Conservation (phyloP, 2,329 filamentous ascomycete species). For the Lachnellula cervina region DNA sequence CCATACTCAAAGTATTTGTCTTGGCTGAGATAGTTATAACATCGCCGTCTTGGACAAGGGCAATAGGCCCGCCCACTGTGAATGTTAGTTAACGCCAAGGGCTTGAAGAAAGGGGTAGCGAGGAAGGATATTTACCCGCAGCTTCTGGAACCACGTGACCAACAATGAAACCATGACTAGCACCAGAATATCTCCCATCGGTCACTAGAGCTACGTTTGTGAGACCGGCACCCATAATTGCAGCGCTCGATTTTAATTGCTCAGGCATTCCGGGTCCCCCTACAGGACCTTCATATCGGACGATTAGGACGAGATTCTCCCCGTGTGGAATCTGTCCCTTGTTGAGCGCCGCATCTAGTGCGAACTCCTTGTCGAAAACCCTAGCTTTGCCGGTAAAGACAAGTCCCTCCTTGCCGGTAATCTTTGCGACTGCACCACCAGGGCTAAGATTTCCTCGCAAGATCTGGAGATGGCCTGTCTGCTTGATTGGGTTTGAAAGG, state of each 20-base stretch:
- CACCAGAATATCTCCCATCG: conserved; percentile 84
- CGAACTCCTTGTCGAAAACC: conserved; percentile 81
- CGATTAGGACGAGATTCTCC: conserved; percentile 83
- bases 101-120: background rate
- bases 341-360: conserved; percentile 70
- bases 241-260: conserved; percentile 80
- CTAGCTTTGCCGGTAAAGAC: conserved; percentile 74
- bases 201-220: conserved; percentile 88
- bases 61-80: conserved; percentile 78
- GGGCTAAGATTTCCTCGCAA: conserved; percentile 84
- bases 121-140: conserved; percentile 37
- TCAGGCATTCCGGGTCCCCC: conserved; percentile 96
- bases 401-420: conserved; percentile 90
- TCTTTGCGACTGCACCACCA: conserved; percentile 87
- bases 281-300: conserved; percentile 90
- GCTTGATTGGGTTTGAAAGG: conserved; percentile 71
- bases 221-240: conserved; percentile 87
- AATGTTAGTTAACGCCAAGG: conserved; percentile 8
- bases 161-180: conserved; percentile 87
- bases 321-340: conserved; percentile 61
- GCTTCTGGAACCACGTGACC: conserved; percentile 92
- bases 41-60: conserved; percentile 75
- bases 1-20: conserved; percentile 66
- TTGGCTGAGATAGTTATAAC: conserved; percentile 81
- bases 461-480: conserved; percentile 82